phyloP scores from a whole-genome alignment of 2,329 filamentous ascomycete genomes.

The Chalaropsis ovoidea region DNA sequence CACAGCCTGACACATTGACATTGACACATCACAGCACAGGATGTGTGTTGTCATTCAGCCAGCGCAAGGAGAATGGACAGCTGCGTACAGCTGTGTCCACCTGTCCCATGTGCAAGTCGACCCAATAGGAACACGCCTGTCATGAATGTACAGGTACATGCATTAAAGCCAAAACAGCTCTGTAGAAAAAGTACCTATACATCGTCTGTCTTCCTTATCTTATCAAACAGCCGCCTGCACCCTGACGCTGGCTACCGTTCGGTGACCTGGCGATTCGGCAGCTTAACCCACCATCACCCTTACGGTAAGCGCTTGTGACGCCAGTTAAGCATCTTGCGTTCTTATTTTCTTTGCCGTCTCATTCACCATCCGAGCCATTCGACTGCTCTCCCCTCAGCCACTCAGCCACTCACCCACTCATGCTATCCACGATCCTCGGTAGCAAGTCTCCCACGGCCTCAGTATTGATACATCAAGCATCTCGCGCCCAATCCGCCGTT shows the following conservation, averaged over 20 bases:
- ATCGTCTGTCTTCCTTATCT: not conserved
- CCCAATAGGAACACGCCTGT: not conserved
- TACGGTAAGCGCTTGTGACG: not conserved
- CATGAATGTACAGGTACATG: not conserved
- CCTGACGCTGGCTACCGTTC: not conserved
- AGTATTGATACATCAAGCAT: conserved; percentile 4
- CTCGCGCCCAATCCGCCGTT: not conserved
- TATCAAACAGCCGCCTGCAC: not conserved
- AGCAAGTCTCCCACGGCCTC: conserved; percentile 16
- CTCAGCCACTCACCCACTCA: too few species aligned
- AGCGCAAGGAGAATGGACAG: not conserved
- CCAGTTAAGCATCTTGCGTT: not conserved
- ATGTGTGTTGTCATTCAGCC: not conserved
- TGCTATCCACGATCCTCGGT: conserved; percentile 22
- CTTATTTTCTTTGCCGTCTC: not conserved
- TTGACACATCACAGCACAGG: conserved; percentile 1
- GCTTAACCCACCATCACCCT: not conserved
- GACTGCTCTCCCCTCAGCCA: not conserved
- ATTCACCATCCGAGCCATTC: not conserved
- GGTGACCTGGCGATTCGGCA: not conserved
- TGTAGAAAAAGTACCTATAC: not conserved
- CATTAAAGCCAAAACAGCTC: not conserved
- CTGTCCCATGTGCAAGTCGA: not conserved
- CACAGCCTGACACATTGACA: not conserved
- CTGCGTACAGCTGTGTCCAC: not conserved